Evolutionary conservation across 495 filamentous ascomycete genomes (phyloP).

Genomic region (Aspergillus bertholletiae): DNA sequence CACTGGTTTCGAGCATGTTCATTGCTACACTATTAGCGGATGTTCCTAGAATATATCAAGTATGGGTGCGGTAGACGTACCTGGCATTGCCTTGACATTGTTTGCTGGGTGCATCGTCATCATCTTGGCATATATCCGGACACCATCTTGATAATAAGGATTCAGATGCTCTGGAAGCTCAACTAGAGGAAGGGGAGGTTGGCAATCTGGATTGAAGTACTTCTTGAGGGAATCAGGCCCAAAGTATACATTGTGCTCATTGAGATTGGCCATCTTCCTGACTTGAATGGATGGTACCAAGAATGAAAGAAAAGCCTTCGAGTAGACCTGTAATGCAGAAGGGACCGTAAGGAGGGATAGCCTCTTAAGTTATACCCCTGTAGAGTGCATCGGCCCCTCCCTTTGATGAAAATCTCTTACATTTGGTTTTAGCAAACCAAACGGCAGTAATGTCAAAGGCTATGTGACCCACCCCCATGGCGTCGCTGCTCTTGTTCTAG

Average conservation of each 20-base stretch:
- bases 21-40: constrained; percentile 33
- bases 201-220: constrained; percentile 55
- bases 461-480: background rate
- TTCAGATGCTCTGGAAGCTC: constrained; percentile 56
- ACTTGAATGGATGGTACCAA: background rate
- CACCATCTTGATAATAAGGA: constrained; percentile 52
- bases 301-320: background rate
- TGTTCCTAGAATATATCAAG: background rate
- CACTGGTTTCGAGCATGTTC: constrained; percentile 50
- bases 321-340: background rate
- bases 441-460: background rate
- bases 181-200: constrained; percentile 56
- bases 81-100: constrained; percentile 62
- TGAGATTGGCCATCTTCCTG: constrained; percentile 33
- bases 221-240: constrained; percentile 50
- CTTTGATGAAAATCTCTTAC: background rate
- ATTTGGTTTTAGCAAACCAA: background rate
- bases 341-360: background rate
- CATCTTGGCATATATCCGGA: constrained; percentile 63
- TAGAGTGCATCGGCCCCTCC: background rate
- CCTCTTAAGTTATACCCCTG: background rate
- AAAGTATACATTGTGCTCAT: constrained; percentile 52
- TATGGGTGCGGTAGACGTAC: constrained; percentile 25
- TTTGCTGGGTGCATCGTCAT: constrained; percentile 60
- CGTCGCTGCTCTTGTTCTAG: background rate